A percentile compares a stretch with the other conserved stretches of the same genome.
phyloP scores from a whole-genome alignment of 192 early-diverging fungal genomes.

The Linnemannia hyalina region DNA sequence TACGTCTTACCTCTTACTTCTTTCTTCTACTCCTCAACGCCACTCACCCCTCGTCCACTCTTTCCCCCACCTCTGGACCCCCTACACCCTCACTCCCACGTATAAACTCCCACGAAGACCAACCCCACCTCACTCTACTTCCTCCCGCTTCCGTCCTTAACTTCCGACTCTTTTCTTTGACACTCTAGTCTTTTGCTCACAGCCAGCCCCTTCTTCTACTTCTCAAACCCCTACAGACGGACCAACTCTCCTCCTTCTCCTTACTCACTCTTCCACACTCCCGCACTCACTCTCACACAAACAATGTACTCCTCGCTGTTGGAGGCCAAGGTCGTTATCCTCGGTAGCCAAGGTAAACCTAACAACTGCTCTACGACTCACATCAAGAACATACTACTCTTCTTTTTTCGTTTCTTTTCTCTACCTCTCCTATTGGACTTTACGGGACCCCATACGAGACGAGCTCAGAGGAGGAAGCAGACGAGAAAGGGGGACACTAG shows the following conservation, averaged over 20 bases:
- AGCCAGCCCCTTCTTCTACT: not conserved
- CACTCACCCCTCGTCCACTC: too few species aligned
- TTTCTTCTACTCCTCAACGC: not conserved
- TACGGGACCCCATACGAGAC: not conserved
- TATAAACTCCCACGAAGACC: not conserved
- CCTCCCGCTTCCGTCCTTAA: not conserved
- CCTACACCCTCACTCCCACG: not conserved
- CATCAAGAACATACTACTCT: too few species aligned
- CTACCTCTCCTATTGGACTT: not conserved
- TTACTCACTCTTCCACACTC: not conserved
- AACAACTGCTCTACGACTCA: not conserved
- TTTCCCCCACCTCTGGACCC: not conserved
- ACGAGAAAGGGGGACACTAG: not conserved
- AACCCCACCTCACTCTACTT: not conserved
- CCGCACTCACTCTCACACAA: not conserved
- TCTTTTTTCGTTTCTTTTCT: slow-evolving; percentile 1
- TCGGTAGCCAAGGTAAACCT: slow-evolving; percentile 77
- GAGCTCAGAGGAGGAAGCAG: not conserved
- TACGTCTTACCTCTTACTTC: not conserved
- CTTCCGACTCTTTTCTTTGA: not conserved
- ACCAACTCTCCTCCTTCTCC: not conserved
- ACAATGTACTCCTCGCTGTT: slow-evolving; percentile 61
- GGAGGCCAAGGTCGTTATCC: slow-evolving; percentile 82
- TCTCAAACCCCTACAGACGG: not conserved
- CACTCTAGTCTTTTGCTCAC: not conserved